These are phyloP conservation scores for Polygonum aviculare DNA, from an alignment of 148 eudicot species.

Conservation along the genomic window DNA sequence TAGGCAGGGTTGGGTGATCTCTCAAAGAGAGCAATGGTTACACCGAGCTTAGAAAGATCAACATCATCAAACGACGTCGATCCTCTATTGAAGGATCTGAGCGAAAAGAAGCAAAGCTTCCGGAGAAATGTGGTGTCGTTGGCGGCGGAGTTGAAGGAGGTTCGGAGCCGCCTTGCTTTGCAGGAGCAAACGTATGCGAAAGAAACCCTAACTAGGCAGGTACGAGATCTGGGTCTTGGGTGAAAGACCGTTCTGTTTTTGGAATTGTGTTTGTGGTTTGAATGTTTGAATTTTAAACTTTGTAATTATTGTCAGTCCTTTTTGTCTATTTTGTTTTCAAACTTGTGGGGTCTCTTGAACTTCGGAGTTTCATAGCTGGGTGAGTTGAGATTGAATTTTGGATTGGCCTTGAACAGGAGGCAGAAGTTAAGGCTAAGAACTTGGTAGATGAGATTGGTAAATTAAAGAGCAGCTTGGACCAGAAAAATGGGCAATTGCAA, in stretches of 20 bases:
- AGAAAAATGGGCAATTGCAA: slow-evolving; percentile 54
- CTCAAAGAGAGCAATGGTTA: slow-evolving; percentile 4
- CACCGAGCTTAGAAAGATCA: slow-evolving; percentile 5
- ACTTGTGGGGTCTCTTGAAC: slow-evolving; percentile 27
- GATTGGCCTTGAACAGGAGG: slow-evolving; percentile 46
- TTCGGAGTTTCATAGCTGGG: not conserved
- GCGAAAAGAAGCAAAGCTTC: slow-evolving; percentile 71
- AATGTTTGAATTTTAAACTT: not conserved
- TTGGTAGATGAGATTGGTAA: slow-evolving; percentile 58
- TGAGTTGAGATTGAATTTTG: slow-evolving; percentile 4
- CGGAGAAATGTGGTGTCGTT: slow-evolving; percentile 67
- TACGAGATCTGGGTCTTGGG: slow-evolving; percentile 9
- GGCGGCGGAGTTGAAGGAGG: slow-evolving; percentile 88
- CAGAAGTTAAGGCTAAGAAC: slow-evolving; percentile 63
- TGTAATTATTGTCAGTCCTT: not conserved
- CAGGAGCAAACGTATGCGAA: slow-evolving; percentile 56
- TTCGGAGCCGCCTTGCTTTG: slow-evolving; percentile 54
- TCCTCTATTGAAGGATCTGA: slow-evolving; percentile 84
- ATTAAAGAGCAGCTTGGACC: slow-evolving; percentile 69
- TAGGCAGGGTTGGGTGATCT: not conserved
- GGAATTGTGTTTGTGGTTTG: slow-evolving; percentile 12
- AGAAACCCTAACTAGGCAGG: slow-evolving; percentile 82
- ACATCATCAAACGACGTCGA: slow-evolving; percentile 34
- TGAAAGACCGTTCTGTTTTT: not conserved
- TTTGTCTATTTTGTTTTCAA: slow-evolving; percentile 1